Conservation (phyloP, 2,329 filamentous ascomycete genomes). For the Nakataea oryzae region DNA sequence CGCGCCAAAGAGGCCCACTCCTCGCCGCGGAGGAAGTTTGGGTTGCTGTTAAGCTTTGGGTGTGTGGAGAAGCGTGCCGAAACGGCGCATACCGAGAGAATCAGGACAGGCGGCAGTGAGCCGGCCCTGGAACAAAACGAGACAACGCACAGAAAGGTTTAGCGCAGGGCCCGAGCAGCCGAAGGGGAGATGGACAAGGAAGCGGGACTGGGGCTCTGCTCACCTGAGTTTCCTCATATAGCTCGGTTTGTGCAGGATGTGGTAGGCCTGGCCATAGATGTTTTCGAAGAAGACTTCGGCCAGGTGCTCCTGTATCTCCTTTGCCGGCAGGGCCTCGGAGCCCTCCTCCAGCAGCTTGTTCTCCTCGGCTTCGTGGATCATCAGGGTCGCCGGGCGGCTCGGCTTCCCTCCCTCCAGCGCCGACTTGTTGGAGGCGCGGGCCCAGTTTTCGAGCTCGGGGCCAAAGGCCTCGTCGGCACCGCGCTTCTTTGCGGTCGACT, state of each 20-base stretch:
- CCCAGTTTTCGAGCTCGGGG: slow-evolving; percentile 72
- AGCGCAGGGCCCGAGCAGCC: too few relatives aligned
- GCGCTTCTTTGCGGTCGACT: slow-evolving; percentile 64
- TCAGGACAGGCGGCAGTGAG: slow-evolving; percentile 76
- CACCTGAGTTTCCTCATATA: slow-evolving; percentile 81
- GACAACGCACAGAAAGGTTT: not conserved
- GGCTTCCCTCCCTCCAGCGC: slow-evolving; percentile 28
- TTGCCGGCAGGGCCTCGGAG: slow-evolving; percentile 67
- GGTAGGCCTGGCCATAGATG: slow-evolving; percentile 90
- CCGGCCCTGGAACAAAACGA: slow-evolving; percentile 43
- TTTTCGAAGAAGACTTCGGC: slow-evolving; percentile 93
- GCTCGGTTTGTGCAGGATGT: slow-evolving; percentile 90
- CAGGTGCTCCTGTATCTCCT: slow-evolving; percentile 86
- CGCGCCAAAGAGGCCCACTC: slow-evolving; percentile 83
- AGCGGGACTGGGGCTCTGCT: slow-evolving; percentile 12
- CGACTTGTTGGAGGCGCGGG: slow-evolving; percentile 45
- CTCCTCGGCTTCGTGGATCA: slow-evolving; percentile 60
- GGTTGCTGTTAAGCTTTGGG: slow-evolving; percentile 64
- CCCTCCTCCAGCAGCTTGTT: slow-evolving; percentile 73
- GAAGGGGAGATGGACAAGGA: not conserved
- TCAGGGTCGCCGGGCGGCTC: slow-evolving; percentile 39
- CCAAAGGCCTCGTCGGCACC: slow-evolving; percentile 81
- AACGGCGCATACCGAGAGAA: slow-evolving; percentile 89
- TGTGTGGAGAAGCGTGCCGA: slow-evolving; percentile 93
- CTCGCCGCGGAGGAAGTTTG: slow-evolving; percentile 80